phyloP scores from a whole-genome alignment of 164 flowering plant species.

The Vitis rupestris region DNA sequence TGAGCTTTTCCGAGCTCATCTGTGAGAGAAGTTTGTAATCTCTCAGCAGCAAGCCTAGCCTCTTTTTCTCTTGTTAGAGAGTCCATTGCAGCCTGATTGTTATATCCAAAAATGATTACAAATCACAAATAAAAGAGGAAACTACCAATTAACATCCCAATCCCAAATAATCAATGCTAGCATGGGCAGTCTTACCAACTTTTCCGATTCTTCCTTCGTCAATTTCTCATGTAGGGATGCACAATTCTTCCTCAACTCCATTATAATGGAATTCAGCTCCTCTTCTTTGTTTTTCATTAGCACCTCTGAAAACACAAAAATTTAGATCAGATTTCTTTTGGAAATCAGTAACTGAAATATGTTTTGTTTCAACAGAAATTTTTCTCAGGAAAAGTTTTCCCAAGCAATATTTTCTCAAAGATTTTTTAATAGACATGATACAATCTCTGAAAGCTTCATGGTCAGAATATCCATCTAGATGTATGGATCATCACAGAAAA shows the following conservation, averaged over 20 bases:
- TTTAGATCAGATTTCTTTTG: neutral
- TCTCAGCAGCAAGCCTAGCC: slow-evolving; percentile 45
- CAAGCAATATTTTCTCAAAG: too few species aligned
- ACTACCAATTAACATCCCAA: neutral
- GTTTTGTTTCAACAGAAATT: too few species aligned
- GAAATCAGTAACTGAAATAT: too few species aligned
- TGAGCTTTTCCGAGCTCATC: slow-evolving; percentile 55
- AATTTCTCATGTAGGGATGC: slow-evolving; percentile 47
- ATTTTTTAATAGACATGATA: too few species aligned
- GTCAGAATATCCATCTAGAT: neutral
- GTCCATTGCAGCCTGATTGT: slow-evolving; percentile 45
- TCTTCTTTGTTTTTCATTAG: slow-evolving; percentile 55
- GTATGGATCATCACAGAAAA: too few species aligned
- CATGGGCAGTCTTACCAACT: slow-evolving; percentile 42
- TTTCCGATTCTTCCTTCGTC: slow-evolving; percentile 59
- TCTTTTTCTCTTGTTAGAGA: slow-evolving; percentile 53
- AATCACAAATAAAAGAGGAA: neutral
- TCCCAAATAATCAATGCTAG: neutral
- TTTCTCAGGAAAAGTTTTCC: neutral
- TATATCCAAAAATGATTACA: neutral
- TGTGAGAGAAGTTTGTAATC: slow-evolving; percentile 39
- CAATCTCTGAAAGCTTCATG: too few species aligned
- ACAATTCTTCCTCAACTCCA: slow-evolving; percentile 41
- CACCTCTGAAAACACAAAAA: slow-evolving; percentile 36
- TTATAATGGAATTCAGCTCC: slow-evolving; percentile 49